These are phyloP conservation scores for Penicillium egyptiacum DNA, from an alignment of 495 filamentous ascomycete genomes.

Conservation along the genomic window DNA sequence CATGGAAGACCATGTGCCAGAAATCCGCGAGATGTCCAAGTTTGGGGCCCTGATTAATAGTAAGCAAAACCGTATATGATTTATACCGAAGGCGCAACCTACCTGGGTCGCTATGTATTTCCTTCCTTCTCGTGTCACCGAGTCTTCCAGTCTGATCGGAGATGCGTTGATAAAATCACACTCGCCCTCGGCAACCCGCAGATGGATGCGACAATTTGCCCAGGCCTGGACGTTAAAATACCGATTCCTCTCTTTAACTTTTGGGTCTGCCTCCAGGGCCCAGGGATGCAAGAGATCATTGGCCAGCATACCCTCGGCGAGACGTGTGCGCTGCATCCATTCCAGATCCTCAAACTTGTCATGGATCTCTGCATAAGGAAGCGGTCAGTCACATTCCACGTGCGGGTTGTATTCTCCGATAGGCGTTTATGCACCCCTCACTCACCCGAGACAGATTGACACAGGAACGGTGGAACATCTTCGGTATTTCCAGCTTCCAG, in stretches of 20 bases:
- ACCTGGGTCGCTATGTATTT: slow-evolving; percentile 70
- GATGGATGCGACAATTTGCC: slow-evolving; percentile 78
- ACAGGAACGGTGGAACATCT: slow-evolving; percentile 44
- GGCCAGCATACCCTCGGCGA: slow-evolving; percentile 36
- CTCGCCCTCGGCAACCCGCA: slow-evolving; percentile 74
- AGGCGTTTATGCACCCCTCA: slow-evolving; percentile 26
- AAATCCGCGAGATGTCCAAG: slow-evolving; percentile 66
- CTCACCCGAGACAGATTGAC: slow-evolving; percentile 44
- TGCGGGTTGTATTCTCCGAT: slow-evolving; percentile 24
- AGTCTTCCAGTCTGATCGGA: slow-evolving; percentile 68
- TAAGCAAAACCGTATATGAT: background rate
- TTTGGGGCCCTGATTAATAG: slow-evolving; percentile 72
- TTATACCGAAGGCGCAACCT: slow-evolving; percentile 25
- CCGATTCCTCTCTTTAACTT: slow-evolving; percentile 64
- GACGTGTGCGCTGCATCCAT: slow-evolving; percentile 45
- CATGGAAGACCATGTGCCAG: slow-evolving; percentile 95
- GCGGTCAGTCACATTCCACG: slow-evolving; percentile 28
- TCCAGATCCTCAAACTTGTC: slow-evolving; percentile 51
- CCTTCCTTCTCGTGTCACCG: slow-evolving; percentile 49
- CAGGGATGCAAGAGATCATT: slow-evolving; percentile 45
- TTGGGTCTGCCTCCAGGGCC: slow-evolving; percentile 52
- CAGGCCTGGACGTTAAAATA: slow-evolving; percentile 86
- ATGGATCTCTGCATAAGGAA: slow-evolving; percentile 39
- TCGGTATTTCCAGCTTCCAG: slow-evolving; percentile 40
- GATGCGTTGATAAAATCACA: slow-evolving; percentile 97